Percentiles rank a stretch among this genome's conserved stretches.
Evolutionary conservation across 805 yeast species (phyloP).

Genomic region (Hanseniaspora hatyaiensis): DNA sequence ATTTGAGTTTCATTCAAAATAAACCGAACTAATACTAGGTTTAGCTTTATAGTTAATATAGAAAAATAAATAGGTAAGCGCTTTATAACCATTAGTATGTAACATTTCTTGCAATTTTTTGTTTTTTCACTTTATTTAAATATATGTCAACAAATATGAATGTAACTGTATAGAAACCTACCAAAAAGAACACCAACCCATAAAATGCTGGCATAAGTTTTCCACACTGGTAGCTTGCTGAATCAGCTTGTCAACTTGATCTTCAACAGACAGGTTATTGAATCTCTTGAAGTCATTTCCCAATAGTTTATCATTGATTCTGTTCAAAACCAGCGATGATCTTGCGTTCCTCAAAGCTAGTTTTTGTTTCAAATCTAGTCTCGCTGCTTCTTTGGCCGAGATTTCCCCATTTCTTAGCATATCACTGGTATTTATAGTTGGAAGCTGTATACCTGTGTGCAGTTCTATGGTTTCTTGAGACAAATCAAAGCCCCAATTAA

Average conservation of each 20-base stretch:
- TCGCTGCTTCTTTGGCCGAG: conserved; percentile 63
- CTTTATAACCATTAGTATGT: too few relatives aligned
- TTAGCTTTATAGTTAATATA: too few relatives aligned
- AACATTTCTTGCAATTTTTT: too few relatives aligned
- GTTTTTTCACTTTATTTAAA: too few relatives aligned
- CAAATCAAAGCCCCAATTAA: conserved; percentile 96
- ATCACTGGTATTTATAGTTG: conserved; percentile 58
- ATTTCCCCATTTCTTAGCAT: conserved; percentile 60
- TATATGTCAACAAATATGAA: too few relatives aligned
- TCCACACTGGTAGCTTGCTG: conserved; percentile 95
- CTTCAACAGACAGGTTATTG: conserved; percentile 62
- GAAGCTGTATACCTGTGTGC: conserved; percentile 58
- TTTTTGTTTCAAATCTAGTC: conserved; percentile 54
- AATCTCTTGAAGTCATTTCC: conserved; percentile 82
- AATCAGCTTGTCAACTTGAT: conserved; percentile 85
- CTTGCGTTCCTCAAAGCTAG: conserved; percentile 75
- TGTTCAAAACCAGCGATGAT: conserved; percentile 75
- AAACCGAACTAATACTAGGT: conserved; percentile 17
- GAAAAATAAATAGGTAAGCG: too few relatives aligned
- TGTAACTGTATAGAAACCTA: too few relatives aligned
- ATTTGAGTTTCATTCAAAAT: conserved; percentile 19
- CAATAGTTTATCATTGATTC: conserved; percentile 83
- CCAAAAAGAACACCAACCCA: conserved; percentile 99
- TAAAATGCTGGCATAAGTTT: conserved; percentile 88
- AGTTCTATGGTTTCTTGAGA: conserved; percentile 70